These are phyloP conservation scores for Colletotrichum sp. DNA, from an alignment of 2,329 filamentous ascomycete species.

Conservation along the genomic window DNA sequence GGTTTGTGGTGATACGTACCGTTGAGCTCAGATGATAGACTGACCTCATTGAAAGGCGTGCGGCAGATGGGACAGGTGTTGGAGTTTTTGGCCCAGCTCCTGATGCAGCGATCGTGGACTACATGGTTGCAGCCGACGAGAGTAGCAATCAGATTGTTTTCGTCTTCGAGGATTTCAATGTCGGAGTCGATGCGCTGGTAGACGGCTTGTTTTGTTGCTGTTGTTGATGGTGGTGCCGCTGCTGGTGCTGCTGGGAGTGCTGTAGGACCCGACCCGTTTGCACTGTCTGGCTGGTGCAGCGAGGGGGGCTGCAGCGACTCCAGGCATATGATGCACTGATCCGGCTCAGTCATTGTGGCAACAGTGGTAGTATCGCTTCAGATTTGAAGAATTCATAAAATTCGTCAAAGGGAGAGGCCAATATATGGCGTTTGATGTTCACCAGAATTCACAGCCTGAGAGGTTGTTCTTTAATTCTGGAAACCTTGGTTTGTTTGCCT, in stretches of 20 bases:
- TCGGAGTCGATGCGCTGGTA: slow-evolving; percentile 14
- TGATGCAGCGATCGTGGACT: slow-evolving; percentile 90
- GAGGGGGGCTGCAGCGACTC: slow-evolving; percentile 57
- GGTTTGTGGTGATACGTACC: slow-evolving; percentile 16
- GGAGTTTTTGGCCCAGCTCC: slow-evolving; percentile 93
- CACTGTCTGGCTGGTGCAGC: slow-evolving; percentile 26
- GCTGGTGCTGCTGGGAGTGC: not conserved
- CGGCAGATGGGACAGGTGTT: slow-evolving; percentile 99
- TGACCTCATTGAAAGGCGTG: slow-evolving; percentile 86
- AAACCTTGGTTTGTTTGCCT: not conserved
- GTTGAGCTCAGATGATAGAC: slow-evolving; percentile 71
- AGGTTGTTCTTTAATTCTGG: not conserved
- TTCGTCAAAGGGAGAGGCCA: slow-evolving; percentile 21
- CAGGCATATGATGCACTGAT: slow-evolving; percentile 75
- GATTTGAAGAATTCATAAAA: slow-evolving; percentile 54
- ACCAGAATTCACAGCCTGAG: not conserved
- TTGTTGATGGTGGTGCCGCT: slow-evolving; percentile 19
- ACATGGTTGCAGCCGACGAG: slow-evolving; percentile 85
- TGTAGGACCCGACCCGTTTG: slow-evolving; percentile 25
- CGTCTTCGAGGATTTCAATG: slow-evolving; percentile 24
- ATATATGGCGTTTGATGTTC: slow-evolving; percentile 1
- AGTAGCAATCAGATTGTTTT: slow-evolving; percentile 56
- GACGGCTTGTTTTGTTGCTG: slow-evolving; percentile 24
- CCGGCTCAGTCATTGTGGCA: slow-evolving; percentile 57
- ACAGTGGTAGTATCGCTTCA: slow-evolving; percentile 38